Base-by-base conservation (phyloP, 495 filamentous ascomycete genomes). In the Chaetomium fimeti region DNA sequence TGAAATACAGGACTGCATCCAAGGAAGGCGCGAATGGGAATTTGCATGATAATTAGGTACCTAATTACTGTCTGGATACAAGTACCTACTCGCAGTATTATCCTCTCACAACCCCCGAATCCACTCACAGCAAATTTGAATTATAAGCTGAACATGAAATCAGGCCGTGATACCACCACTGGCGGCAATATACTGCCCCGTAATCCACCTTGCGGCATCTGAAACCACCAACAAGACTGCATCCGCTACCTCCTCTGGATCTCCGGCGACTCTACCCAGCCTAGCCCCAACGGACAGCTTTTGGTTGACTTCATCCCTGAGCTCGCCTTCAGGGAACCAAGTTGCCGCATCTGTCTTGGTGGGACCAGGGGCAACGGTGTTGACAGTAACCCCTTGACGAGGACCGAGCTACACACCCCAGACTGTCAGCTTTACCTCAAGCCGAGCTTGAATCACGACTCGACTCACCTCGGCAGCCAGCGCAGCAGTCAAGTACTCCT, bases 181-280 rank as follows among this genome's bases (percentile, higher is more conserved):
- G 11, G 54, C 54, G 1, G 54, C 54, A 27, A 57, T 43, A n/a
- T 57, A 57, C 54, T 57, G 54, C 11, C 54, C 54, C 11, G 54
- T 57, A 22, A 57, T 57, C 54, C 54, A 57, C 36, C 54, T 13
- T 36, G 54, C 54, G 1, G 54, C 54, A 27, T 57, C 54, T 20
- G 54, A 57, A 3, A 57, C 54, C 54, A 57, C 54, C 54, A 57
- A 11, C 54, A 57, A 43, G 8, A 57, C 54, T 3, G 54, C 54
- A 18, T 57, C 54, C 9, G 54, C 36, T 12, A 57, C 22, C 9
- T 57, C 54, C 36, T 57, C 20, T 2, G 54, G 32, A 7, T 40
- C 32, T 1, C 54, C 54, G 1, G 54, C 32, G n/a, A 42, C 54
- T 22, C 13, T 57, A 13, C 54, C 54, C 9, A 57, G 22, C 36